These are phyloP conservation scores for Ilyonectria sp. DNA, from an alignment of 2,329 filamentous ascomycete genomes.

Conservation along the genomic window DNA sequence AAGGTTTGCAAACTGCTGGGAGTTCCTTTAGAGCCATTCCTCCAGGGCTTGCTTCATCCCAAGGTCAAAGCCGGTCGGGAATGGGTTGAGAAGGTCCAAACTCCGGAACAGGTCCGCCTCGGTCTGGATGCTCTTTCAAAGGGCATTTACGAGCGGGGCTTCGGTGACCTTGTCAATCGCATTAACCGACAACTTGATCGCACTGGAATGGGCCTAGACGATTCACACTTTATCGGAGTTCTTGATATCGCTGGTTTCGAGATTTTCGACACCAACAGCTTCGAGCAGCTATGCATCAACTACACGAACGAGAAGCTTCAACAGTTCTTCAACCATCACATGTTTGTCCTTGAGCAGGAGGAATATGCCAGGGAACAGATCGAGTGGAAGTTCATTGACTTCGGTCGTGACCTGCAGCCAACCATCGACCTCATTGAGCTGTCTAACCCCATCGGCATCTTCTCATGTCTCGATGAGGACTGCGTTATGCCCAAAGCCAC, in stretches of 20 bases:
- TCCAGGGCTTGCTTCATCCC: slow-evolving; percentile 91
- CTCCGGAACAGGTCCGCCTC: slow-evolving; percentile 93
- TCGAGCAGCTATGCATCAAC: slow-evolving; percentile 99
- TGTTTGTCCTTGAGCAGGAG: slow-evolving; percentile 99
- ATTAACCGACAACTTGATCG: slow-evolving; percentile 95
- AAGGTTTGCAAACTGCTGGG: slow-evolving; percentile 89
- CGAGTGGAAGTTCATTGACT: slow-evolving; percentile 99
- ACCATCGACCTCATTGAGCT: slow-evolving; percentile 98
- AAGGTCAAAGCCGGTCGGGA: slow-evolving; percentile 95
- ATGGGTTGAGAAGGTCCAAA: slow-evolving; percentile 99
- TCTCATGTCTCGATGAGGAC: slow-evolving; percentile 97
- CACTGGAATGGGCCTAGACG: slow-evolving; percentile 85
- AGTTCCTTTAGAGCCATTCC: slow-evolving; percentile 86
- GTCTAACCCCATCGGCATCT: slow-evolving; percentile 97
- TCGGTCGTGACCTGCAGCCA: slow-evolving; percentile 95
- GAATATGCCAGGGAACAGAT: slow-evolving; percentile 98
- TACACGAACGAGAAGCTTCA: slow-evolving; percentile 99
- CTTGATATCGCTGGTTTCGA: slow-evolving; percentile 99
- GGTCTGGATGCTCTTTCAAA: slow-evolving; percentile 93
- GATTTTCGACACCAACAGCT: slow-evolving; percentile 98
- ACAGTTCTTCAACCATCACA: slow-evolving; percentile 99
- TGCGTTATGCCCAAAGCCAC: slow-evolving; percentile 99
- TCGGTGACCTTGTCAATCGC: slow-evolving; percentile 90
- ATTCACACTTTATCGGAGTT: slow-evolving; percentile 96
- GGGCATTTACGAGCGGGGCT: slow-evolving; percentile 96